Evolutionary conservation across 768 basidiomycete species (phyloP), one percentile per base, ranked within the genome.

Genomic region (Suillus alpinus): DNA sequence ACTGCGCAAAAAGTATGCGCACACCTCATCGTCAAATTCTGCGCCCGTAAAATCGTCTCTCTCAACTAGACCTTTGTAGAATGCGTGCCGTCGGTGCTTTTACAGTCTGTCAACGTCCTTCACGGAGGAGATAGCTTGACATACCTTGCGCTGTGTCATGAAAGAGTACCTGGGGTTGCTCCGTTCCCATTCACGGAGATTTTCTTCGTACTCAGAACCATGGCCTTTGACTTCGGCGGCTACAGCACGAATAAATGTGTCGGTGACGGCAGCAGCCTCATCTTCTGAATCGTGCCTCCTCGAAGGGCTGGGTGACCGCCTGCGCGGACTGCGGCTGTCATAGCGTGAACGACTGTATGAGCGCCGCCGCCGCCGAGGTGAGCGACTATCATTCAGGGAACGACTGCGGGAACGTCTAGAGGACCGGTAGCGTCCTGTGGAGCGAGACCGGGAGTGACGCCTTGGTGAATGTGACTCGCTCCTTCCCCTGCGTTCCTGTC

Each of bases 141-240:
- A 67, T 68, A 88, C 89, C 72, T 81, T 76, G 60, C 77, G 78
- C 47, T 79, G 73, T 10, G 86, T 75, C 62, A 98, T 73, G 74
- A 98, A 98, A 3, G 81, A 79, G 70, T 89, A 98, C 73, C 91
- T 93, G 1, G 89, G 80, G 70, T 96, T 96, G 58, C 83, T 80
- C 61, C 79, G 85, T 74, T 98, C 95, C 58, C 88, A 83, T 58
- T 89, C 88, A 65, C 81, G 81, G 60, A 98, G 76, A 34, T 80
- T 83, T 52, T 86, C 81, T 68, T 93, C 94, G 66, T 92, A 96
- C 57, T 85, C 83, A 5, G 76, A 70, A 36, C 89, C 95, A 70
- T 94, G 91, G 1, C 90, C 88, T 67, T 86, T 87, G 12, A 97
- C 87, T 72, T 94, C 90, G 3, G 83, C 83, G 20, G 94, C 94